Percentiles rank a stretch among this genome's conserved stretches.
Evolutionary conservation across 495 filamentous ascomycete species (phyloP).

Genomic region (Aspergillus sclerotiicarbonarius): DNA sequence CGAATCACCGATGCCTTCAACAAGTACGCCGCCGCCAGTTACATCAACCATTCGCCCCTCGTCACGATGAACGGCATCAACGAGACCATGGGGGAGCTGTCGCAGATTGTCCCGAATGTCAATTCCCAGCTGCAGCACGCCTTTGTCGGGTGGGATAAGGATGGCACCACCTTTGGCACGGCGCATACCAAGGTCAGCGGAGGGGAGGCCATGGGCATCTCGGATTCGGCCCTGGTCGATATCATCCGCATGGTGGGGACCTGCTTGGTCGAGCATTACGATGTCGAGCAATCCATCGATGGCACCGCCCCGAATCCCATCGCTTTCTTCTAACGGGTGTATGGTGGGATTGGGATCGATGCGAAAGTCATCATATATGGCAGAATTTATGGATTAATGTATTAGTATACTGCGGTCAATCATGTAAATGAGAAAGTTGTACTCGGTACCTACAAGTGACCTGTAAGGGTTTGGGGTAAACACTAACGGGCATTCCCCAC

Average conservation of each 20-base stretch:
- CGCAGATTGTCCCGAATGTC: background rate
- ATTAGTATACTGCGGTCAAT: too few species aligned
- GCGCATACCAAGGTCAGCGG: background rate
- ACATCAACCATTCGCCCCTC: constrained; percentile 10
- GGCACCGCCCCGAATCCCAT: background rate
- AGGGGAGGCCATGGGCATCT: background rate
- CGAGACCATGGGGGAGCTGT: background rate
- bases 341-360: too few species aligned
- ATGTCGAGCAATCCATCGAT: background rate
- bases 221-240: constrained; percentile 4
- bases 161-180: background rate
- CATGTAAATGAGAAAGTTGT: too few species aligned
- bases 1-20: background rate
- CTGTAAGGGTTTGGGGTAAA: too few species aligned
- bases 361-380: too few species aligned
- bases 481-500: too few species aligned
- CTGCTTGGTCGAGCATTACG: constrained; percentile 12
- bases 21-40: constrained; percentile 1
- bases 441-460: too few species aligned
- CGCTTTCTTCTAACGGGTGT: constrained; percentile 13
- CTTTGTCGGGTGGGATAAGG: constrained; percentile 1
- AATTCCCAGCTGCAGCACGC: background rate
- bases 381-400: too few species aligned
- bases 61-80: background rate
- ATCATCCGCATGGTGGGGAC: constrained; percentile 10